Evolutionary conservation across 176 grass and related monocot species (phyloP).

Genomic region (Oropetium thomaeum): DNA sequence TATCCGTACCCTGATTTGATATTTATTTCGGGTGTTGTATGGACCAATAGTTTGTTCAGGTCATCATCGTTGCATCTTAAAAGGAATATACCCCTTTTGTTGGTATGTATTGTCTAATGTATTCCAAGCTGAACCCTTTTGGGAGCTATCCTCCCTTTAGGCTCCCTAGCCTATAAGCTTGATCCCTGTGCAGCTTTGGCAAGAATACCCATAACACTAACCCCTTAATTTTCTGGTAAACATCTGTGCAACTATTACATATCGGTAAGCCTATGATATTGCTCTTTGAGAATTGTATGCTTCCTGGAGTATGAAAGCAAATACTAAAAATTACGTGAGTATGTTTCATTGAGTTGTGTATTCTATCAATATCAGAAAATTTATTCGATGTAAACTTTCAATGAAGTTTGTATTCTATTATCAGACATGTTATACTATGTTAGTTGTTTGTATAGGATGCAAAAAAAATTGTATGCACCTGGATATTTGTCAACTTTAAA

Average conservation of each 20-base stretch:
- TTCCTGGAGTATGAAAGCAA: background rate
- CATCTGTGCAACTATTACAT: background rate
- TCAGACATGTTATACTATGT: background rate
- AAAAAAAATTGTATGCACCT: background rate
- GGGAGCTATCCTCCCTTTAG: background rate
- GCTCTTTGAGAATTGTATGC: background rate
- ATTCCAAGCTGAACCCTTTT: background rate
- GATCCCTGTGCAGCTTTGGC: background rate
- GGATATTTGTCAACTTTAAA: slow-evolving; percentile 11
- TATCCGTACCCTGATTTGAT: background rate
- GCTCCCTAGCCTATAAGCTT: background rate
- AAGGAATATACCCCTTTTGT: background rate
- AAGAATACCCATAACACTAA: background rate
- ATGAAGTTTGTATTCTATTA: background rate
- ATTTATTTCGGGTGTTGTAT: background rate
- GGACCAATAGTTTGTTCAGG: background rate
- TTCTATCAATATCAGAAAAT: background rate
- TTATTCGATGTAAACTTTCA: background rate
- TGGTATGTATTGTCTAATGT: background rate
- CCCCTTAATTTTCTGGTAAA: background rate
- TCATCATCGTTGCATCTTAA: background rate
- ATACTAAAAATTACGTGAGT: background rate
- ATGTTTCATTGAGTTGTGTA: background rate
- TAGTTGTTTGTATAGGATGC: background rate
- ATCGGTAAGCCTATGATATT: background rate